Evolutionary conservation across 306 rosid species (phyloP).

Genomic region (Castanea crenata): DNA sequence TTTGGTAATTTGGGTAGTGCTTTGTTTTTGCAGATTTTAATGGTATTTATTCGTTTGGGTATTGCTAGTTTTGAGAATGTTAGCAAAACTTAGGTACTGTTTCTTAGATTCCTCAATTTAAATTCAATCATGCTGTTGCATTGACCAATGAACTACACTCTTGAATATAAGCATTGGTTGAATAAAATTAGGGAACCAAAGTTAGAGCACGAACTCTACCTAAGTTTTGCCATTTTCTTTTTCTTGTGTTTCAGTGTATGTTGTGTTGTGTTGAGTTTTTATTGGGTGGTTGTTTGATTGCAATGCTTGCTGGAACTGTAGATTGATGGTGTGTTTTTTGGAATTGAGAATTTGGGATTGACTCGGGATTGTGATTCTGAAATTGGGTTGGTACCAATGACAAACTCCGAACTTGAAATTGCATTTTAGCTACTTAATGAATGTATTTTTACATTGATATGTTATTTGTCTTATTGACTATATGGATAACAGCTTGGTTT

Average conservation of each 20-base stretch:
- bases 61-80: neutral
- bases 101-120: too few species aligned
- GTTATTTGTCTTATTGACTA: slow-evolving; percentile 18
- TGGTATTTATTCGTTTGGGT: neutral
- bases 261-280: neutral
- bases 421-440: neutral
- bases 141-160: too few species aligned
- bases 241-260: neutral
- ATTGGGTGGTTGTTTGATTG: neutral
- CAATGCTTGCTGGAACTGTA: slow-evolving; percentile 9
- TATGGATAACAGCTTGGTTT: neutral
- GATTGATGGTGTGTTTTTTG: slow-evolving; percentile 5
- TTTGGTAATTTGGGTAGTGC: neutral
- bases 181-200: too few species aligned
- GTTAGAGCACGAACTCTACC: too few species aligned
- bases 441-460: slow-evolving; percentile 11
- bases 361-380: neutral
- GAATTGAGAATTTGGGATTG: slow-evolving; percentile 11
- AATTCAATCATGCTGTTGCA: too few species aligned
- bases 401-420: slow-evolving; percentile 5
- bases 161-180: too few species aligned
- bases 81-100: too few species aligned
- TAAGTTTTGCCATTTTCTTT: neutral
- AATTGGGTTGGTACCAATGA: slow-evolving; percentile 3
- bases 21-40: neutral